Evolutionary conservation across 768 basidiomycete species (phyloP), one percentile per base, ranked within the genome.

Genomic region (Trichaptum fuscoviolaceum): DNA sequence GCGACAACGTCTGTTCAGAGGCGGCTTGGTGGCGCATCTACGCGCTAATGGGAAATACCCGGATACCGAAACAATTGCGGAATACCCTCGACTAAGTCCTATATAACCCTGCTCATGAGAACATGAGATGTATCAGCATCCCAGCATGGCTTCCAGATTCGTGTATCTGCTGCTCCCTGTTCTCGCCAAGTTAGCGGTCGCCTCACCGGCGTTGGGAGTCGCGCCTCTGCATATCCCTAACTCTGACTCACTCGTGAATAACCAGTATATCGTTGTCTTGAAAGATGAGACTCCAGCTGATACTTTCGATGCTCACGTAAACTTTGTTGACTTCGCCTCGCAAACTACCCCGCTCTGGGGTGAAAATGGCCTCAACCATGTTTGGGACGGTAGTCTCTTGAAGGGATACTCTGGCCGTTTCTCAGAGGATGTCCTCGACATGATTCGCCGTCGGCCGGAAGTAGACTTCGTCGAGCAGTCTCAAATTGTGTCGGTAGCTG

Each of bases 401-500:
- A 86, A 84, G 66, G 93, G 92, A 52, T 97, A 96, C 75, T 83
- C 94, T 25, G 96, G 94, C 36, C 80, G 77, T 71, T 96, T 98
- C 81, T 84, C 88, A n/a, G 77, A 85, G 30, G 73, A 76, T 34
- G 89, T 90, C 58, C 74, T 99, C 63, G 84, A 93, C 64, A 82
- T 85, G 72, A 87, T 99, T 75, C 84, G 96, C 64, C 76, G 82
- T 63, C 82, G 89, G 82, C 95, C 95, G 9, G 95, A 96, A 76
- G 96, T 99, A 34, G 91, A 87, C 20, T 96, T 91, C 73, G 82
- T 99, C 64, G 97, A 99, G 82, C 86, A 83, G 66, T 97, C 99
- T 82, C 95, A 97, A 80, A 80, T 96, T 71, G 94, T 99, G n/a
- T 84, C 81, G 66, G 90, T 91, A 1, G 83, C 84, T 70, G 69